Base-by-base conservation (phyloP, 2,329 filamentous ascomycete genomes). In the Fusarium incarnatum region DNA sequence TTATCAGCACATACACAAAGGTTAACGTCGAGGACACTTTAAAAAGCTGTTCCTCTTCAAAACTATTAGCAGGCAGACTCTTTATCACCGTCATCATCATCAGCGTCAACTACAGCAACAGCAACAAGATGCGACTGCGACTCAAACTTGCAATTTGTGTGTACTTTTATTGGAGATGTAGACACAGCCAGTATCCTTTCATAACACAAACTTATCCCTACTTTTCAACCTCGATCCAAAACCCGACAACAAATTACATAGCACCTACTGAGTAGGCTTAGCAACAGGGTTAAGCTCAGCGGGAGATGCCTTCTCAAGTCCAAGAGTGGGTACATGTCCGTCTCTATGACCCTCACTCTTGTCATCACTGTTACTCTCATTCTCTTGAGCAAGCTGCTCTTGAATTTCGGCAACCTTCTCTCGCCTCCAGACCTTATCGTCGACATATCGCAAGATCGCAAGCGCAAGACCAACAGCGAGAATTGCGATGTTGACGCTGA, bases 401-500 rank as follows among this genome's bases (percentile, higher is more conserved):
- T 75, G 50, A 1, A 70, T 34, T 1, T 55, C 32, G 3, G 53
- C 25, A 10, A 68, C 70, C 22, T 49, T 64, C 23, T 64, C 49
- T 5, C 60, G 57, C 3, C 73, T 71, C 56, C 71, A 73, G 15
- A 74, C 53, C 22, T 72, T 68, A 32, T 86, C 83, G 37, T 86
- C 84, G 13, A 84, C 60, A 60, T 79, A 84, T 28, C 85, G 76
- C 7, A 82, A 61, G 5, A 81, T 62, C 12, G 83, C 82, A 5
- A 86, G 70, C 0, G 72, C 12, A 3, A 85, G 67, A 15, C 82
- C 84, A n/a, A 84, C 67, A 0, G 80, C 70, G 8, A 87, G 78
- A 0, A 87, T 78, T 6, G 77, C 81, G 28, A 83, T 83, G 44
- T 79, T 79, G 60, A 86, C 77, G 23, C 77, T 81, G 72, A 87